Evolutionary conservation across 768 basidiomycete species (phyloP).

Genomic region (Lactarius psammicola): DNA sequence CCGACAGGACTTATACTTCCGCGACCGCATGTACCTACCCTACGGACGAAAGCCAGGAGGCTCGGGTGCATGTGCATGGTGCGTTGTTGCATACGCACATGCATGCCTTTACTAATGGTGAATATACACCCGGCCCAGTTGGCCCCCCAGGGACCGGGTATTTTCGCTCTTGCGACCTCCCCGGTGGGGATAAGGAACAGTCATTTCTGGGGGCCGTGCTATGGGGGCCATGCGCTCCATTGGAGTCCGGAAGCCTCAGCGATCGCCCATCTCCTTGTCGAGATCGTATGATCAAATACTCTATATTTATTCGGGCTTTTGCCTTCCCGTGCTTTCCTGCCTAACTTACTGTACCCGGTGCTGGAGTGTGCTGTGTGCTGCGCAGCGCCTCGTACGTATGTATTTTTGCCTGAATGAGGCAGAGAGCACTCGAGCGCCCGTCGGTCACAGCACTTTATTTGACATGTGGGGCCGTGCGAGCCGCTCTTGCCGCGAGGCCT

Average conservation of each 20-base stretch:
- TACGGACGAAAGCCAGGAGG: background rate
- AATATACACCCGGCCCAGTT: background rate
- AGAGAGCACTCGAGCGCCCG: slow-evolving; percentile 2
- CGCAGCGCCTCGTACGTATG: background rate
- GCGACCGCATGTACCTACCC: background rate
- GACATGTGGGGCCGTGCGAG: background rate
- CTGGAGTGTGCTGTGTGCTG: background rate
- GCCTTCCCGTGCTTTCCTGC: background rate
- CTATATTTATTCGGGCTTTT: background rate
- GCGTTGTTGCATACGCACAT: background rate
- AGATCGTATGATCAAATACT: slow-evolving; percentile 1
- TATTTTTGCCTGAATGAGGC: too few relatives aligned
- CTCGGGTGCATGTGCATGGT: background rate
- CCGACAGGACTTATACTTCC: background rate
- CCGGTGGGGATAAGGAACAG: background rate
- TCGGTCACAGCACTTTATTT: background rate
- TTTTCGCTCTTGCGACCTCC: background rate
- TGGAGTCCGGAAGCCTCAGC: background rate
- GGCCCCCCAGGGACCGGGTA: background rate
- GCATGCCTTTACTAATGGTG: too few relatives aligned
- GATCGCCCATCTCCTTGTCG: background rate
- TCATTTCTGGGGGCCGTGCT: too few relatives aligned
- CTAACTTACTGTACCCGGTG: too few relatives aligned
- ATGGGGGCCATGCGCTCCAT: background rate
- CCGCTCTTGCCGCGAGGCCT: background rate